Conservation (phyloP, 2,329 filamentous ascomycete genomes). For the Aspergillus fumigatiaffinis region DNA sequence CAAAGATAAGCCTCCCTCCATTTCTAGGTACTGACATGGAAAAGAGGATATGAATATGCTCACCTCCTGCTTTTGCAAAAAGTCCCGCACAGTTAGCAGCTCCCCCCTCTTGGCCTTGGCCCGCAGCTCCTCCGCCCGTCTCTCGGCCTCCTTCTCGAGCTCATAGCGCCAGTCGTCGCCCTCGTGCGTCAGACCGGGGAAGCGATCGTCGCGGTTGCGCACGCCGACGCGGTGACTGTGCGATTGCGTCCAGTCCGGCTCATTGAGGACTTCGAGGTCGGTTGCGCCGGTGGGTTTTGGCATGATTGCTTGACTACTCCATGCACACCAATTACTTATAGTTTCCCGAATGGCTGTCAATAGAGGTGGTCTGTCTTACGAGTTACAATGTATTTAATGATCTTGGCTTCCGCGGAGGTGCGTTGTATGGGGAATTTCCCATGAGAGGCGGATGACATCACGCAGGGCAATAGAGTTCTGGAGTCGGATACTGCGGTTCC, state of each 20-base stretch:
- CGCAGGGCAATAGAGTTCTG: neutral
- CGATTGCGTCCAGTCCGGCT: conserved; percentile 41
- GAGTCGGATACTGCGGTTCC: neutral
- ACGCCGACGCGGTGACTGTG: conserved; percentile 42
- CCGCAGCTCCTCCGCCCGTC: conserved; percentile 23
- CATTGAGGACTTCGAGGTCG: conserved; percentile 37
- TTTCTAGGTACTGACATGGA: too few species aligned
- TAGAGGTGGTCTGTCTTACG: too few species aligned
- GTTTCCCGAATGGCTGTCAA: too few species aligned
- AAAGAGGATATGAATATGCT: neutral
- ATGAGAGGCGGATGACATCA: neutral
- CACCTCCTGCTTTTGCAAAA: conserved; percentile 24
- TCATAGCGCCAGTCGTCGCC: conserved; percentile 24
- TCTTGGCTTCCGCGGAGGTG: neutral
- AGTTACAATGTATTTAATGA: neutral
- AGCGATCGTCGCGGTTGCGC: conserved; percentile 33
- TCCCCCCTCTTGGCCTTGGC: conserved; percentile 20
- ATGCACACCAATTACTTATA: too few species aligned
- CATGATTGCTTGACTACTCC: neutral
- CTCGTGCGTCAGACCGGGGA: conserved; percentile 38
- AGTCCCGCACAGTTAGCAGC: conserved; percentile 24
- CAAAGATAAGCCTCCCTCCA: neutral
- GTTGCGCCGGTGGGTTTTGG: conserved; percentile 38
- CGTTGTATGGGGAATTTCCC: too few species aligned
- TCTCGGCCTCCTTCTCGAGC: conserved; percentile 20